phyloP scores from a whole-genome alignment of 2,329 filamentous ascomycete genomes.

The Cercospora berteroae region DNA sequence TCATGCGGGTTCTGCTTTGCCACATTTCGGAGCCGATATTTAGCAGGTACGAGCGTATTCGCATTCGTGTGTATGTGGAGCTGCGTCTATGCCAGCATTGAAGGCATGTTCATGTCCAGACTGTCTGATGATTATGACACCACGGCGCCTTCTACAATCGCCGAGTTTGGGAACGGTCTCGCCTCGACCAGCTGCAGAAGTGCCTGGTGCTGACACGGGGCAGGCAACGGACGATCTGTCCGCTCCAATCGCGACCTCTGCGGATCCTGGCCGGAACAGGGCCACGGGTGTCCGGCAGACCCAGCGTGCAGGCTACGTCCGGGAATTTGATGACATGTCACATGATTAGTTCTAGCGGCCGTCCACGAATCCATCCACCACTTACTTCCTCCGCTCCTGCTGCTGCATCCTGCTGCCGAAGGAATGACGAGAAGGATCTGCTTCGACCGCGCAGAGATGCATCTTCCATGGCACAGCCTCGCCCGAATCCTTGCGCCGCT shows the following conservation, averaged over 20 bases:
- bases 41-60: not conserved
- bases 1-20: not conserved
- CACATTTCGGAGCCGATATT: not conserved
- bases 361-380: not conserved
- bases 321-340: slow-evolving; percentile 3
- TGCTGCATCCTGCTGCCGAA: not conserved
- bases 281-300: not conserved
- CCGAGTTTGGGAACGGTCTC: not conserved
- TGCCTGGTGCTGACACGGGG: not conserved
- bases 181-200: not conserved
- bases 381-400: not conserved
- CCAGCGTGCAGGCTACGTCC: not conserved
- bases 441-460: not conserved
- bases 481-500: not conserved
- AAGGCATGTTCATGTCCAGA: not conserved
- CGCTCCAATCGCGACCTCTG: not conserved
- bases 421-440: not conserved
- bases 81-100: not conserved
- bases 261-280: not conserved
- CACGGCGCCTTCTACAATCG: not conserved
- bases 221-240: not conserved
- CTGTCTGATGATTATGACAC: not conserved
- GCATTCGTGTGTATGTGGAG: not conserved
- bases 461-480: not conserved
- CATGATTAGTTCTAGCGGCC: not conserved